Evolutionary conservation across 345 rosid genomes (phyloP), one percentile per base, ranked within the genome.

Genomic region (Noccaea caerulescens): DNA sequence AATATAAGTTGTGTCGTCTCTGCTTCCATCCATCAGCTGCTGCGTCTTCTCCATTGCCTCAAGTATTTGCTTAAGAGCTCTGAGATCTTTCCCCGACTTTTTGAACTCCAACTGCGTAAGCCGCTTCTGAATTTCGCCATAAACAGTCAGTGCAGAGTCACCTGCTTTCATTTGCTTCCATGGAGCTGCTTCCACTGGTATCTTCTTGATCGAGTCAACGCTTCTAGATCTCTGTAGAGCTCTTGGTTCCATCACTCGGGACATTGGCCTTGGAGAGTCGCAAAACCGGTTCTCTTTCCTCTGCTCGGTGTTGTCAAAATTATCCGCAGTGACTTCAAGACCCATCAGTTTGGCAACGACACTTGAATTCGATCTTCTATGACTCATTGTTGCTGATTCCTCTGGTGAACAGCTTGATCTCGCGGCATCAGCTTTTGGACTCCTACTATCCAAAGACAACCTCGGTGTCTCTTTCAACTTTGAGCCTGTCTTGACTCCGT

Each of bases 281-380:
- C 76, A 72, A 62, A 65, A 33, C 61, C 18, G 71, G 36, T 71
- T 84, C 68, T 60, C 83, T 68, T 76, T 82, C 25, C 74, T 78
- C 10, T 82, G 69, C 14, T 57, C 46, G 20, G 72, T 68, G 64
- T 69, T 68, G 64, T 69, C 46, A 44, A 36, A 58, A 36, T 85
- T 49, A 62, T 81, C 82, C 16, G 82, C 87, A 23, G 73, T 72
- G 66, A 75, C 74, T 73, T 89, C 99, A 77, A 94, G 81, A 9
- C 99, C 98, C 98, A 91, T 94, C 80, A 94, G 78, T 82, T 85
- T 91, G 6, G 91, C 98, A 60, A 91, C 89, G 68, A 89, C 84
- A 63, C 87, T 81, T 4, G 96, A 85, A 50, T 0, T 76, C n/a
- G 76, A 63, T 72, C 80, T 71, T 38, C 69, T 71, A 69, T 77